Evolutionary conservation across 1,284 basidiomycete genomes (phyloP).

Genomic region (Sparassis latifolia): DNA sequence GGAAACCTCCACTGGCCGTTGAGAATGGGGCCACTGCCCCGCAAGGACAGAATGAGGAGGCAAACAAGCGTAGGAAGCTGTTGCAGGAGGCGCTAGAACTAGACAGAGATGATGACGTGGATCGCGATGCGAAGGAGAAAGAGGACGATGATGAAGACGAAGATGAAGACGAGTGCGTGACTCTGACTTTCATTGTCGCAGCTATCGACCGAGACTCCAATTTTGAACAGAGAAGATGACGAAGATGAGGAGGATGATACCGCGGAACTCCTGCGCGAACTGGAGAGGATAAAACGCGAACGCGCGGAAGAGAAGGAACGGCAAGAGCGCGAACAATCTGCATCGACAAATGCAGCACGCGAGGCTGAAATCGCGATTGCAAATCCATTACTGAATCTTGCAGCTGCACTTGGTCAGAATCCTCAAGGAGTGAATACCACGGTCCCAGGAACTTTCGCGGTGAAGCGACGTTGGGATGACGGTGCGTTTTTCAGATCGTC

Average conservation of each 20-base stretch:
- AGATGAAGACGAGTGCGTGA: slow-evolving; percentile 40
- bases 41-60: slow-evolving; percentile 20
- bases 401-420: slow-evolving; percentile 75
- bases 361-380: slow-evolving; percentile 81
- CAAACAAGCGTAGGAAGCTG: slow-evolving; percentile 34
- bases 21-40: slow-evolving; percentile 16
- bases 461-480: slow-evolving; percentile 94
- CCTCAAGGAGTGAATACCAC: slow-evolving; percentile 66
- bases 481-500: slow-evolving; percentile 37
- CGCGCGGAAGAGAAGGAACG: slow-evolving; percentile 87
- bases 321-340: slow-evolving; percentile 71
- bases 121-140: slow-evolving; percentile 36
- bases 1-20: slow-evolving; percentile 36
- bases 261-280: slow-evolving; percentile 84
- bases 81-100: slow-evolving; percentile 78
- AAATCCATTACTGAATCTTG: slow-evolving; percentile 84
- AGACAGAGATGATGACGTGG: slow-evolving; percentile 81
- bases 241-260: slow-evolving; percentile 85
- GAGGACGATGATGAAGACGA: slow-evolving; percentile 30
- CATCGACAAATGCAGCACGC: slow-evolving; percentile 55
- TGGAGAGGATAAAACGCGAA: slow-evolving; percentile 94
- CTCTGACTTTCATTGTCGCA: background rate
- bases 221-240: slow-evolving; percentile 36
- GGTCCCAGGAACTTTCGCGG: slow-evolving; percentile 78
- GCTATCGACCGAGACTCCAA: background rate